A percentile compares a stretch with the other conserved stretches of the same genome.
Conservation (phyloP, 2,329 filamentous ascomycete species). For the Epichloe festucae region DNA sequence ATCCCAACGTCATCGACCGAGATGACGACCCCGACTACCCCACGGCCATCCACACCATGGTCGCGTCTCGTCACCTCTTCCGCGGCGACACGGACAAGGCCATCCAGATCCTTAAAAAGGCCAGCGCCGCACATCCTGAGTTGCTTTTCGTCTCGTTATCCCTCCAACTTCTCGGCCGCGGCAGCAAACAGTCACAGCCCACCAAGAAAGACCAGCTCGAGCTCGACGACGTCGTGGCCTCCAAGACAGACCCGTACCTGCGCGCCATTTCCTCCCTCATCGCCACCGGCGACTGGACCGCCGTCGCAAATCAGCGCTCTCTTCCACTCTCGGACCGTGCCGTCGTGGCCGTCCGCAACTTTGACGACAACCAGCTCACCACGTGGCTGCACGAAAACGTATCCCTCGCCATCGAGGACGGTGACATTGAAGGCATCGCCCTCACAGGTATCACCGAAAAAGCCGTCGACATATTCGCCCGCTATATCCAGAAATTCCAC, state of each 20-base stretch:
- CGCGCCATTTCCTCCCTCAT: conserved; percentile 69
- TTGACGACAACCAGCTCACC: conserved; percentile 47
- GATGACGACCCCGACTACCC: conserved; percentile 32
- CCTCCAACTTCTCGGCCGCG: conserved; percentile 47
- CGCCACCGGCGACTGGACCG: conserved; percentile 62
- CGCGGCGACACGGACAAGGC: conserved; percentile 56
- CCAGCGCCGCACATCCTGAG: conserved; percentile 48
- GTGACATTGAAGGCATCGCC: conserved; percentile 65
- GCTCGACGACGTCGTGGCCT: conserved; percentile 45
- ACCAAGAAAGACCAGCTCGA: conserved; percentile 36
- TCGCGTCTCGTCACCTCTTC: conserved; percentile 64
- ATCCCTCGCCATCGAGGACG: conserved; percentile 44
- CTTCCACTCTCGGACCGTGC: conserved; percentile 64
- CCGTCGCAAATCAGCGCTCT: conserved; percentile 59
- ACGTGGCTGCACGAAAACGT: conserved; percentile 58
- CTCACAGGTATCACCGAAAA: conserved; percentile 64
- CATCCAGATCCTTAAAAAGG: conserved; percentile 54
- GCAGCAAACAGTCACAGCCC: conserved; percentile 23
- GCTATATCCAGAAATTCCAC: conserved; percentile 61
- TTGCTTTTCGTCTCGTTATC: conserved; percentile 56
- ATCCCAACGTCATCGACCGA: conserved; percentile 29
- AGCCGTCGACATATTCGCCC: conserved; percentile 61
- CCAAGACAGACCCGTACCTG: conserved; percentile 63
- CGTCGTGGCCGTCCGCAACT: conserved; percentile 57
- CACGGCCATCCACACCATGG: conserved; percentile 54